Evolutionary conservation across 2,329 filamentous ascomycete genomes (phyloP), one percentile per base, ranked within the genome.

Genomic region (Aspergillus sp.): DNA sequence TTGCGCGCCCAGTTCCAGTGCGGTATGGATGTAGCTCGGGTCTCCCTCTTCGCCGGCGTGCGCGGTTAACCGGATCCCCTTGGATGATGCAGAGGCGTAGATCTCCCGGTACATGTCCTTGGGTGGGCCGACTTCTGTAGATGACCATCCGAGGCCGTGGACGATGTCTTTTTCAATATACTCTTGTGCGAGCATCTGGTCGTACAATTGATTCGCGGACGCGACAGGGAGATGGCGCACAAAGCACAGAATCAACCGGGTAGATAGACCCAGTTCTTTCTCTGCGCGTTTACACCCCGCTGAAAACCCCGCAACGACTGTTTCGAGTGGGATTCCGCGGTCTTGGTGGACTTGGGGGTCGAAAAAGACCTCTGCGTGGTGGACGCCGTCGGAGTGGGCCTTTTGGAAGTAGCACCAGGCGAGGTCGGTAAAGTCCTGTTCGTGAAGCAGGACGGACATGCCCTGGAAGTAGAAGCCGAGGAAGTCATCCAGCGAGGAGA

Each of bases 11-110:
- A 89, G 74, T 52, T 85, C 78, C 33, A 90, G 68, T 2, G 86
- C 82, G 27, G 73, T 72, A 26, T 69, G 66, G 52, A 91, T 83
- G 64, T 85, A 88, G 5, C 71, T 73, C 4, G 82, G 67, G 11
- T 85, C 83, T 0, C 83, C 85, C 59, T 90, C 86, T 62, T 90
- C 86, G 41, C 86, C 85, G 3, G 83, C 85, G 61, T 90, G 86
- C 3, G 85, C 81, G 0, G 86, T 90, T n/a, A 81, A 71, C 27
- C 73, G 68, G 40, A 86, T 72, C 0, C 79, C 78, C 27, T 69
- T 69, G 27, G 64, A 62, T 41, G 67, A 64, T 0, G 79, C 83
- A 13, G 73, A 70, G 1, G 60, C 66, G 57, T 83, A 91, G 32
- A 86, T 68, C 32, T 79, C 74, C 40, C 72, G 68, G 67, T 86